Percentiles rank a stretch among this genome's conserved stretches.
Evolutionary conservation across 805 yeast species (phyloP).

Genomic region (Saturnispora galanensis): DNA sequence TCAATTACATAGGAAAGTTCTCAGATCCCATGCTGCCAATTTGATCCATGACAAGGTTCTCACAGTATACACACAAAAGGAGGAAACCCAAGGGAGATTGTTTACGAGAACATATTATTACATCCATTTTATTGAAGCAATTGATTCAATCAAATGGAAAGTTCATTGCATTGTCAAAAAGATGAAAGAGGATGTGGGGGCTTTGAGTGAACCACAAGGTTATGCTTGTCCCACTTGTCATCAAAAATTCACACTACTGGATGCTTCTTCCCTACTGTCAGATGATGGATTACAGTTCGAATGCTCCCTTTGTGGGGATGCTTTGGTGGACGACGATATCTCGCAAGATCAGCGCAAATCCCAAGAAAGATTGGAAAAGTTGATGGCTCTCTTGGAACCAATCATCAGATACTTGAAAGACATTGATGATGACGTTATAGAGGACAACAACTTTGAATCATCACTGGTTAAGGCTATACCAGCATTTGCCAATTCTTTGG

Average conservation of each 20-base stretch:
- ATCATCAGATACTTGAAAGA: slow-evolving; percentile 73
- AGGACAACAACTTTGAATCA: slow-evolving; percentile 83
- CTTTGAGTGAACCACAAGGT: slow-evolving; percentile 86
- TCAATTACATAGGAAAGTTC: slow-evolving; percentile 78
- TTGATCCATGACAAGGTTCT: slow-evolving; percentile 78
- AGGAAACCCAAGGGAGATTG: slow-evolving; percentile 56
- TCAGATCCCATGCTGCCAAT: slow-evolving; percentile 71
- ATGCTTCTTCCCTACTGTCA: slow-evolving; percentile 73
- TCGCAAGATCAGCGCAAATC: slow-evolving; percentile 71
- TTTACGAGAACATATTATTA: slow-evolving; percentile 70
- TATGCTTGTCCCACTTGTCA: slow-evolving; percentile 83
- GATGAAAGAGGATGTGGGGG: slow-evolving; percentile 74
- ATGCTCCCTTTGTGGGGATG: slow-evolving; percentile 75
- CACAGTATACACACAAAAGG: slow-evolving; percentile 62
- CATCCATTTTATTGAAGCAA: slow-evolving; percentile 84
- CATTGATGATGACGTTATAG: slow-evolving; percentile 69
- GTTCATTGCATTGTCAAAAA: slow-evolving; percentile 75
- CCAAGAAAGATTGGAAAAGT: slow-evolving; percentile 69
- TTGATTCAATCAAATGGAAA: slow-evolving; percentile 94
- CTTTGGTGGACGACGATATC: slow-evolving; percentile 78
- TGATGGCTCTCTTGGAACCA: slow-evolving; percentile 87
- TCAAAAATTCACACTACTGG: slow-evolving; percentile 72
- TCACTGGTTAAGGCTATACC: slow-evolving; percentile 79
- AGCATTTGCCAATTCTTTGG: slow-evolving; percentile 59
- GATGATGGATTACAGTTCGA: slow-evolving; percentile 73